A percentile compares a stretch with the other conserved stretches of the same genome.
Conservation (phyloP, 345 rosid genomes). For the Salix udensis region DNA sequence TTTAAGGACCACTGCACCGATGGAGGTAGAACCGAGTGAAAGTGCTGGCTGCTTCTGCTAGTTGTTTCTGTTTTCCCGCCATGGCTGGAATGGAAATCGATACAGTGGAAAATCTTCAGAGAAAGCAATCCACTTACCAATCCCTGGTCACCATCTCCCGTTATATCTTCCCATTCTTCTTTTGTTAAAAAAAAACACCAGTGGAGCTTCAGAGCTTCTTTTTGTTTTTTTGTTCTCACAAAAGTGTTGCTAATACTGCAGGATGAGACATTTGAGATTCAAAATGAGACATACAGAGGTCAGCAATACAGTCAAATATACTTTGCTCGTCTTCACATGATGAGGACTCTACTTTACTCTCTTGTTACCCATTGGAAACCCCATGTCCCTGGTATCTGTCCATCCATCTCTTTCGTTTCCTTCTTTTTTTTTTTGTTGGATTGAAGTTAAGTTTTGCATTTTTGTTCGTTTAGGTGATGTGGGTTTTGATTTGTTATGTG, state of each 20-base stretch:
- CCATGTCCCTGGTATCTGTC: slow-evolving; percentile 51
- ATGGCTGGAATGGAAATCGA: slow-evolving; percentile 55
- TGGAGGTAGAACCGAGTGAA: not conserved
- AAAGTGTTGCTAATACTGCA: slow-evolving; percentile 19
- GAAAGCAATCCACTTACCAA: slow-evolving; percentile 54
- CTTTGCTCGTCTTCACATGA: slow-evolving; percentile 76
- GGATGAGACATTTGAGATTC: slow-evolving; percentile 75
- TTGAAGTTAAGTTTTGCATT: not conserved
- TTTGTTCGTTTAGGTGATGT: not conserved
- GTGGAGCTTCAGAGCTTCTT: not conserved
- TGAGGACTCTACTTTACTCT: slow-evolving; percentile 74
- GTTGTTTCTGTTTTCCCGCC: slow-evolving; percentile 22
- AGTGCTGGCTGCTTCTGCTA: not conserved
- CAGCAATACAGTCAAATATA: slow-evolving; percentile 95
- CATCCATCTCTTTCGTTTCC: not conserved
- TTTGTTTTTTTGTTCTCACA: not conserved
- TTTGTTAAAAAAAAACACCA: too few species aligned
- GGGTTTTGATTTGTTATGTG: slow-evolving; percentile 1
- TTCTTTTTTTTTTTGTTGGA: not conserved
- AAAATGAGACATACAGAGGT: slow-evolving; percentile 67
- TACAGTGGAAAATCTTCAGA: slow-evolving; percentile 33
- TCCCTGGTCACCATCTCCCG: slow-evolving; percentile 34
- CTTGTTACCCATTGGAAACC: slow-evolving; percentile 77
- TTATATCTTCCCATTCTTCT: not conserved
- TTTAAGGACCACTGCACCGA: too few species aligned